Base-by-base conservation (phyloP, 2,329 filamentous ascomycete genomes). In the Ascochyta pisi region DNA sequence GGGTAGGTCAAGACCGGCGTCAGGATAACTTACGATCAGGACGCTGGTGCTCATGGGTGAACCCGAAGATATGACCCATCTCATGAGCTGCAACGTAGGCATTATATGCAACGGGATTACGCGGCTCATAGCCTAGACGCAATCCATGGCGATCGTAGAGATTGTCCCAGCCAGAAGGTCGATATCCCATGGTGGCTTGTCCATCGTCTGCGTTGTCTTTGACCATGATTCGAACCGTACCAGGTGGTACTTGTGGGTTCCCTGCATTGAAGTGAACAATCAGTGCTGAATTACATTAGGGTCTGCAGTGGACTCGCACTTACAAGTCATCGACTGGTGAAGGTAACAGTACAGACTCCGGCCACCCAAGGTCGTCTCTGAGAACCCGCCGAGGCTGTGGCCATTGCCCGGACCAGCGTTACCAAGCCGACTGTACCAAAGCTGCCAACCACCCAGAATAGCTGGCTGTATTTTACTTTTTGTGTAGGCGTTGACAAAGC, bases 11-110 rank as follows among this genome's bases (percentile, higher is more conserved):
- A 15, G 10, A 7, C 12, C 13, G 16, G 16, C 7, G 34, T 37
- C 15, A 9, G 6, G 23, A 12, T 6, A 19, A 31, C 48, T 51
- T 37, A 57, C 57, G 40, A 39, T 50, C 44, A 43, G 15, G 15
- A 15, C 49, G 44, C 23, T 54, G 49, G 8, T 54, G 57, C 44
- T 60, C 45, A 16, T 56, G 57, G 3, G 10, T n/a, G 15, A 56
- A n/a, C 9, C 44, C 49, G 4, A 60, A 23, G 22, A 56, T 27
- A 43, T 57, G 57, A 1, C 57, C 49, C 6, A 60, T 43, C 37
- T 60, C 57, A 22, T 57, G 57, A 7, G 57, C 53, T 4, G 44
- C 24, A 24, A 39, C 27, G 6, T 38, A 53, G 6, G 26, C 6
- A 4, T 42, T 31, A 29, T 37, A 19, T 2, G 23, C 6, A 29